phyloP scores from a whole-genome alignment of 768 basidiomycete genomes.

The Hypsizygus marmoreus region DNA sequence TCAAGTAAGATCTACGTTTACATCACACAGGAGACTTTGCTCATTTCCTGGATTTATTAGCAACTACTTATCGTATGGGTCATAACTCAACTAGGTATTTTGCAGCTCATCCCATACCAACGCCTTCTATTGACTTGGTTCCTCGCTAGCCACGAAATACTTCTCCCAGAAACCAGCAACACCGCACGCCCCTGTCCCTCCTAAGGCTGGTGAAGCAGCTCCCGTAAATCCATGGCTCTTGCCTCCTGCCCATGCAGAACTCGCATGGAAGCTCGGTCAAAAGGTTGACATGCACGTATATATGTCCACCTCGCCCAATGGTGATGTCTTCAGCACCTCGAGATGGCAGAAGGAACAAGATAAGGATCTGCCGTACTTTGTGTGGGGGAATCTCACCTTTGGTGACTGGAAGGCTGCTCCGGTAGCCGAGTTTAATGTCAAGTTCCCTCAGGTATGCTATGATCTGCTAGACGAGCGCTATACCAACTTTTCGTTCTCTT shows the following conservation, averaged over 20 bases:
- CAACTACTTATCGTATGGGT: conserved; percentile 70
- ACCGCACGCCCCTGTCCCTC: not conserved
- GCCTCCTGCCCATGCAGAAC: conserved; percentile 54
- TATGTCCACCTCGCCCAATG: conserved; percentile 65
- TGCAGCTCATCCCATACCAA: not conserved
- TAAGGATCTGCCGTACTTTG: conserved; percentile 61
- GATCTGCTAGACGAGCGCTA: conserved; percentile 1
- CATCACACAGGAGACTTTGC: not conserved
- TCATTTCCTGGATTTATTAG: conserved; percentile 33
- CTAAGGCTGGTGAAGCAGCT: conserved; percentile 23
- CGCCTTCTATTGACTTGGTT: not conserved
- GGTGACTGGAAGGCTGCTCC: conserved; percentile 74
- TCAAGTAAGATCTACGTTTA: conserved; percentile 21
- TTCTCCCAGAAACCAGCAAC: conserved; percentile 17
- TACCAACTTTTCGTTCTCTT: not conserved
- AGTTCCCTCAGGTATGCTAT: conserved; percentile 64
- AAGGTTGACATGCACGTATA: conserved; percentile 72
- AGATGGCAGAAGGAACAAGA: conserved; percentile 49
- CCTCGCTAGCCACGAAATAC: conserved; percentile 27
- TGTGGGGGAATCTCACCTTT: conserved; percentile 78
- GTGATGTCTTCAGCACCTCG: conserved; percentile 56
- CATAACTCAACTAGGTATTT: conserved; percentile 62
- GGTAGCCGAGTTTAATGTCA: conserved; percentile 56
- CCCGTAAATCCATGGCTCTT: conserved; percentile 48
- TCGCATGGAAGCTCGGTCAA: conserved; percentile 63